A percentile compares a stretch with the other conserved stretches of the same genome.
These are phyloP conservation scores for Rutstroemia sp. DNA, from an alignment of 2,329 filamentous ascomycete genomes.

Conservation along the genomic window DNA sequence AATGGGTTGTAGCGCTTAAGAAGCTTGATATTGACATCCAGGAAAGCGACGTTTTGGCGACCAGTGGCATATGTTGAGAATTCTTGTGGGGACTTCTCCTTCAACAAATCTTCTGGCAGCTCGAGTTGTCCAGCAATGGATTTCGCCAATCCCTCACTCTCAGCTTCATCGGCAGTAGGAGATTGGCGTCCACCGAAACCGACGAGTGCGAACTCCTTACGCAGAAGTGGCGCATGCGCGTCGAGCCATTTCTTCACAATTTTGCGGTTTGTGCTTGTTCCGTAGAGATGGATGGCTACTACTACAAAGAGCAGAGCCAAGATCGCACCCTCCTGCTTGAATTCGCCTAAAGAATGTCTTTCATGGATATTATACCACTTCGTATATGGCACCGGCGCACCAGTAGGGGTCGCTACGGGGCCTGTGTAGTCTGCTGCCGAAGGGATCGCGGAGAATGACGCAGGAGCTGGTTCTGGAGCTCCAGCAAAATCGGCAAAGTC, in stretches of 20 bases:
- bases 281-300: slow-evolving; percentile 72
- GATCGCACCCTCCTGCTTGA: slow-evolving; percentile 80
- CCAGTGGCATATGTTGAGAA: slow-evolving; percentile 85
- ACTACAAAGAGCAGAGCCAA: slow-evolving; percentile 67
- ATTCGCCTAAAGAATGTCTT: slow-evolving; percentile 75
- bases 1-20: slow-evolving; percentile 27
- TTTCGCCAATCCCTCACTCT: slow-evolving; percentile 34
- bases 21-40: slow-evolving; percentile 56
- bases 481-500: slow-evolving; percentile 93
- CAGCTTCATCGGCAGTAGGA: slow-evolving; percentile 38
- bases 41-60: slow-evolving; percentile 84
- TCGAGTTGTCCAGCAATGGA: slow-evolving; percentile 32
- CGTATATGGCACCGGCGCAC: slow-evolving; percentile 61
- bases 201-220: slow-evolving; percentile 78
- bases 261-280: slow-evolving; percentile 68
- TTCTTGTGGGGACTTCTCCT: slow-evolving; percentile 83
- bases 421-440: slow-evolving; percentile 41
- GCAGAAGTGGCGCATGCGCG: slow-evolving; percentile 63
- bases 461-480: slow-evolving; percentile 58
- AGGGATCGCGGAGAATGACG: slow-evolving; percentile 37
- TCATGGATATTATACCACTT: slow-evolving; percentile 98
- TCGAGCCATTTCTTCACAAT: slow-evolving; percentile 77
- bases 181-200: slow-evolving; percentile 60
- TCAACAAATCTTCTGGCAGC: slow-evolving; percentile 54
- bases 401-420: slow-evolving; percentile 37